Evolutionary conservation across 1,284 basidiomycete species (phyloP).

Genomic region (Bjerkandera adusta): DNA sequence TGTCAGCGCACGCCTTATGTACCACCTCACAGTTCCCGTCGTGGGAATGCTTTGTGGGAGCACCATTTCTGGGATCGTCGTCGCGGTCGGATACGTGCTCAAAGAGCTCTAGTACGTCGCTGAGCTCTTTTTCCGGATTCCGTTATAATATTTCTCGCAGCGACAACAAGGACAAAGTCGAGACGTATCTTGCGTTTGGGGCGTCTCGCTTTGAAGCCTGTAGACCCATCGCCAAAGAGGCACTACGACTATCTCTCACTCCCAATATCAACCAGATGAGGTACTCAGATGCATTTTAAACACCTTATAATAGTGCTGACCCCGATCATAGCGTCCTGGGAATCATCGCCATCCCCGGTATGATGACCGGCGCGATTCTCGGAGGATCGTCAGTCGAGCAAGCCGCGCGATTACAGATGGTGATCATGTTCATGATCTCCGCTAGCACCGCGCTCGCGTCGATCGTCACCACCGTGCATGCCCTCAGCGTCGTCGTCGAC

Average conservation of each 20-base stretch:
- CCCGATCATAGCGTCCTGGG: constrained; percentile 88
- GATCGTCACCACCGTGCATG: constrained; percentile 58
- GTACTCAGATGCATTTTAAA: constrained; percentile 34
- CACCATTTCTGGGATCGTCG: constrained; percentile 72
- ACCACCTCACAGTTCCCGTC: constrained; percentile 59
- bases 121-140: too few species aligned
- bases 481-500: constrained; percentile 67
- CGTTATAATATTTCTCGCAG: too few species aligned
- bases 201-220: constrained; percentile 79
- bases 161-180: constrained; percentile 82
- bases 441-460: constrained; percentile 69
- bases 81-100: constrained; percentile 63
- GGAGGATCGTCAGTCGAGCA: constrained; percentile 82
- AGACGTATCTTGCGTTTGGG: constrained; percentile 82
- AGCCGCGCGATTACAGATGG: constrained; percentile 83
- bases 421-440: constrained; percentile 90
- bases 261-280: constrained; percentile 86
- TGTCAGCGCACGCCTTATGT: constrained; percentile 26
- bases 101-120: constrained; percentile 60
- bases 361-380: constrained; percentile 89
- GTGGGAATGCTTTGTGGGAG: constrained; percentile 87
- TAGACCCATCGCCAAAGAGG: constrained; percentile 71
- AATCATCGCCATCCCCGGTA: constrained; percentile 73
- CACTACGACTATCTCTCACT: constrained; percentile 71
- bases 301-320: constrained; percentile 4